Base-by-base conservation (phyloP, 257 asterid species). In the Solanum clarkiae region DNA sequence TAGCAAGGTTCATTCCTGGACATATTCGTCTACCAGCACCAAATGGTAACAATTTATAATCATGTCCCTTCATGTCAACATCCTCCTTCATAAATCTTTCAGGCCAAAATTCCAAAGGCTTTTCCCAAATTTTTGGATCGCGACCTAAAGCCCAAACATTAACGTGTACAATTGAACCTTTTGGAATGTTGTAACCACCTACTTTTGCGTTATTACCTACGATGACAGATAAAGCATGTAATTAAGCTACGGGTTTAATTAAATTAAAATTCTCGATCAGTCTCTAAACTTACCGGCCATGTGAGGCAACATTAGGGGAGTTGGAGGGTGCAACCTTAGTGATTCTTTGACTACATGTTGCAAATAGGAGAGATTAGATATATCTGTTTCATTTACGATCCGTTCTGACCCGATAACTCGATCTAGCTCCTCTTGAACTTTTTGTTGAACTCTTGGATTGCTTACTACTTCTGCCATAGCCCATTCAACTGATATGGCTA, bases 281-380 rank as follows among this genome's bases (percentile, higher is more conserved):
- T 57, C 24, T 57, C 26, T 18, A 18, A 57, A 20, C 68, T 60
- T n/a, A 60, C 68, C 68, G n/a, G 77, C 80, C 88, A 89, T 91
- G 80, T 95, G 98, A 9, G 98, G 98, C 75, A 95, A 93, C 94
- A 93, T 92, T 18, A 95, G 36, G 4, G 98, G 97, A 10, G 98
- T 95, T 36, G 97, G 98, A 1, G 97, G 97, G 86, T 95, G 98
- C 88, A 95, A 29, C 84, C 97, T 87, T 36, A 92, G 88, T 83
- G 97, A 92, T 84, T 95, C 97, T 82, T 95, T 95, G 29, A 90
- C 90, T 29, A 92, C 89, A 12, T 90, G 85, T 86, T 95, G 97
- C 68, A 95, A 84, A 90, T 93, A 95, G 1, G 95, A 92, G 84
- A 95, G 94, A 13, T 88, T 90, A 60, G 94, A 82, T 87, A 95